Evolutionary conservation across 768 basidiomycete species (phyloP), one percentile per base, ranked within the genome.

Genomic region (Suillus hirtellus): DNA sequence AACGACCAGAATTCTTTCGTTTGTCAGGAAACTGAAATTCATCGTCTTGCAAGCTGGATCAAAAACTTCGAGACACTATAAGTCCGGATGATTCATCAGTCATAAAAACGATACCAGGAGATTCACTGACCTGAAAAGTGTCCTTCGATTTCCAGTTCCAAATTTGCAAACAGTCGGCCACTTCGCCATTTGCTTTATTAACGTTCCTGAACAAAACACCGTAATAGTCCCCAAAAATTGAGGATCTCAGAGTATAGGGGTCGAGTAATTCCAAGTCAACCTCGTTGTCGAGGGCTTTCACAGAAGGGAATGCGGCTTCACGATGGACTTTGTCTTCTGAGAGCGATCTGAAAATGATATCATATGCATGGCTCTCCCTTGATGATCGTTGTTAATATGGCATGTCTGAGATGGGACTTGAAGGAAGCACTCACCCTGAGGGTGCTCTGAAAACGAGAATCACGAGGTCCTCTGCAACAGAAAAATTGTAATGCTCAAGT

Each of bases 291-390:
- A 24, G 47, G 24, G 47, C 47, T 49, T 24, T 49, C 47, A 49
- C 47, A 3, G 24, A 21, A 6, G 47, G 3, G 47, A 15, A 35
- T 35, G 40, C 71, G 70, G 65, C 56, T 71, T 53, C 62, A 61
- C 60, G 63, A 62, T 55, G 67, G 64, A 19, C 12, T 46, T 46
- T 24, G n/a, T 47, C 46, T 5, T 47, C n/a, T 47, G 46, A 47
- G 10, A 47, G 46, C 2, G 46, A 47, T 21, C 11, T 47, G n/a
- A 47, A 47, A 21, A 47, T 47, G n/a, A 47, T 7, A 21, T 47
- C 46, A 21, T 21, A 47, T 3, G 46, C 46, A 11, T 21, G n/a
- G 11, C 46, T 47, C n/a, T 47, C 46, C 11, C 46, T 47, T 21
- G 44, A n/a, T 46, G n/a, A 3, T 2, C 11, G n/a, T 44, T 19